Percentiles rank a stretch among this genome's conserved stretches.
phyloP scores from a whole-genome alignment of 371 early-diverging fungal genomes.

The Apophysomyces trapeziformis region DNA sequence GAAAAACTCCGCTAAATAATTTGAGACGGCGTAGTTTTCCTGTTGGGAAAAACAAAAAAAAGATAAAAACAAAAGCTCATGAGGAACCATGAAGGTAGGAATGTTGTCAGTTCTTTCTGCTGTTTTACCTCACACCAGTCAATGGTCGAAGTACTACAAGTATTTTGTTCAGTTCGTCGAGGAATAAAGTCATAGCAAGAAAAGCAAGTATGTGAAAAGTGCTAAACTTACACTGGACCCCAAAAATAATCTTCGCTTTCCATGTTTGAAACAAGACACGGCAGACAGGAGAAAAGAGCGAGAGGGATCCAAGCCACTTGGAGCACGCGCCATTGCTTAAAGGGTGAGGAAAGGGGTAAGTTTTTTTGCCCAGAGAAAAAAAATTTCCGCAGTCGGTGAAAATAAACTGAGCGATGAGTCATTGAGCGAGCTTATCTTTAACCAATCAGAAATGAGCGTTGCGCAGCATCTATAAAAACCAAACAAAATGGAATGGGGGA shows the following conservation, averaged over 20 bases:
- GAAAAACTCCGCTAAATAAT: constrained; percentile 76
- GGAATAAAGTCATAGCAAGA: background rate
- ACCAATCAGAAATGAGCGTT: constrained; percentile 9
- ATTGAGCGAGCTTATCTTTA: constrained; percentile 9
- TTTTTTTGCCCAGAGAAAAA: background rate
- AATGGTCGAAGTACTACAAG: constrained; percentile 44
- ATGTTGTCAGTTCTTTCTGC: background rate
- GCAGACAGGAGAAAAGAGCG: constrained; percentile 10
- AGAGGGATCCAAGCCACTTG: constrained; percentile 5
- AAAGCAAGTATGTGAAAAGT: background rate
- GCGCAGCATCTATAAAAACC: constrained; percentile 7
- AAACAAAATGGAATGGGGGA: background rate
- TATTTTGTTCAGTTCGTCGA: background rate
- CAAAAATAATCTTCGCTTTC: constrained; percentile 28
- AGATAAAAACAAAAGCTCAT: background rate
- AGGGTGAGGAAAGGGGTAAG: background rate
- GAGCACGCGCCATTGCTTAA: constrained; percentile 8
- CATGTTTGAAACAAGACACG: constrained; percentile 14
- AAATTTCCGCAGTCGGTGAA: background rate
- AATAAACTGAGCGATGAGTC: constrained; percentile 3
- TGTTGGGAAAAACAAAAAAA: too few species aligned
- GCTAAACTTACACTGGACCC: constrained; percentile 35
- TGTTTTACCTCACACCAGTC: constrained; percentile 51
- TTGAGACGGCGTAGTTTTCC: constrained; percentile 49
- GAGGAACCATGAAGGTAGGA: background rate